These are phyloP conservation scores for Ustilago tritici DNA, from an alignment of 1,284 basidiomycete species.

Conservation along the genomic window DNA sequence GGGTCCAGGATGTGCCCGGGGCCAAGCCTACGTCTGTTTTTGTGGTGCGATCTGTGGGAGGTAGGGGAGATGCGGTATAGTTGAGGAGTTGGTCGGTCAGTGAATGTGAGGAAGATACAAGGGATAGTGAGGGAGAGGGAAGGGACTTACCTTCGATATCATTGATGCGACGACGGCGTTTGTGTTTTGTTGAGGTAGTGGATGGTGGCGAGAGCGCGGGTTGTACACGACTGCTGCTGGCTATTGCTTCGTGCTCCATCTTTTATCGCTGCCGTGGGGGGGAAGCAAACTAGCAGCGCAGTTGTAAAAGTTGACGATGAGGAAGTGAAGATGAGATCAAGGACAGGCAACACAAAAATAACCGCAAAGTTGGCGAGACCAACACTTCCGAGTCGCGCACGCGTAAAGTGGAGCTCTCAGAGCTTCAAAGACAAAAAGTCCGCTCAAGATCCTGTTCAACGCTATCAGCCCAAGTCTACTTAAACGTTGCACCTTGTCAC, in stretches of 20 bases:
- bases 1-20: constrained; percentile 85
- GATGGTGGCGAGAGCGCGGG: not conserved
- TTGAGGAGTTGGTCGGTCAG: not conserved
- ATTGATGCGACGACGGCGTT: constrained; percentile 32
- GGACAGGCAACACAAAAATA: constrained; percentile 4
- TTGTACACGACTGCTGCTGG: constrained; percentile 23
- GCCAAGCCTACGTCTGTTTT: constrained; percentile 63
- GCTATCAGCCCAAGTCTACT: not conserved
- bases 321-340: not conserved
- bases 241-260: constrained; percentile 23
- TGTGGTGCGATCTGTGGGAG: constrained; percentile 48
- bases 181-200: constrained; percentile 10
- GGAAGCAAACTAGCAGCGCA: not conserved
- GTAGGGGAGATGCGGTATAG: not conserved
- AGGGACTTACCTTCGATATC: constrained; percentile 35
- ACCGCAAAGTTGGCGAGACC: not conserved
- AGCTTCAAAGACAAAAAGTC: not conserved
- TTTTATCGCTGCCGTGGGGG: not conserved
- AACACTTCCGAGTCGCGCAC: constrained; percentile 18
- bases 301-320: not conserved
- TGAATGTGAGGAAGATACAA: not conserved
- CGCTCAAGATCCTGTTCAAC: not conserved
- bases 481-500: not conserved
- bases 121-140: not conserved
- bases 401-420: constrained; percentile 22